Percentiles rank a stretch among this genome's conserved stretches.
phyloP scores from a whole-genome alignment of 148 eudicot genomes.

The Diospyros lotus region DNA sequence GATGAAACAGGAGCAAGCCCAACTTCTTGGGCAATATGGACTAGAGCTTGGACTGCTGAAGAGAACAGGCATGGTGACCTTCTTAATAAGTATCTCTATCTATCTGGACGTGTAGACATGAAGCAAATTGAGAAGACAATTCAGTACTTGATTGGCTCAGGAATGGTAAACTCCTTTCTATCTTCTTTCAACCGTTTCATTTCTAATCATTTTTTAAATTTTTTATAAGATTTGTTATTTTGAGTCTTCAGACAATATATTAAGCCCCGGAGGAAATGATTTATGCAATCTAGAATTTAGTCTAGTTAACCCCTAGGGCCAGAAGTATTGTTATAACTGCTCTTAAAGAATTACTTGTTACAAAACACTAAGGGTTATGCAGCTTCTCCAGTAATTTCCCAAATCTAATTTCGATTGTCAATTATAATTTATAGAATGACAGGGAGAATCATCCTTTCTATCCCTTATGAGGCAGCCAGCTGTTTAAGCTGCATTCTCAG shows the following conservation, averaged over 20 bases:
- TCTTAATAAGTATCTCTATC: conserved; percentile 26
- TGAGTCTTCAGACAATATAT: not conserved
- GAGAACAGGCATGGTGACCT: conserved; percentile 29
- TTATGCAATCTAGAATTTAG: not conserved
- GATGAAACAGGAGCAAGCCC: conserved; percentile 25
- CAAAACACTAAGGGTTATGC: too few species aligned
- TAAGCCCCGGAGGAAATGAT: not conserved
- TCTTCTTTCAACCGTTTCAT: not conserved
- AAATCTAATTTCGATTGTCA: not conserved
- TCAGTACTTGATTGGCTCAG: conserved; percentile 28
- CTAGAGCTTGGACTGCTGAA: conserved; percentile 31
- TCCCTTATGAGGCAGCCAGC: too few species aligned
- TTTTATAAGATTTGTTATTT: not conserved
- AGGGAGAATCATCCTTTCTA: too few species aligned
- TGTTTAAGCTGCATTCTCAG: too few species aligned
- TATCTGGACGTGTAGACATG: conserved; percentile 27
- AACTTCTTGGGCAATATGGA: conserved; percentile 27
- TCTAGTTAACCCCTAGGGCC: not conserved
- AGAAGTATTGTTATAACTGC: not conserved
- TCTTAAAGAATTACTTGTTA: too few species aligned
- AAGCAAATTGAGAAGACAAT: conserved; percentile 31
- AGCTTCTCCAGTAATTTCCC: not conserved
- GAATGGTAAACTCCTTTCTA: conserved; percentile 20
- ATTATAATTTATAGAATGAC: too few species aligned
- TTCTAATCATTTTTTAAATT: not conserved